Percentiles rank a stretch among this genome's conserved stretches.
phyloP scores from a whole-genome alignment of 345 rosid species.

The Sapria himalayana region DNA sequence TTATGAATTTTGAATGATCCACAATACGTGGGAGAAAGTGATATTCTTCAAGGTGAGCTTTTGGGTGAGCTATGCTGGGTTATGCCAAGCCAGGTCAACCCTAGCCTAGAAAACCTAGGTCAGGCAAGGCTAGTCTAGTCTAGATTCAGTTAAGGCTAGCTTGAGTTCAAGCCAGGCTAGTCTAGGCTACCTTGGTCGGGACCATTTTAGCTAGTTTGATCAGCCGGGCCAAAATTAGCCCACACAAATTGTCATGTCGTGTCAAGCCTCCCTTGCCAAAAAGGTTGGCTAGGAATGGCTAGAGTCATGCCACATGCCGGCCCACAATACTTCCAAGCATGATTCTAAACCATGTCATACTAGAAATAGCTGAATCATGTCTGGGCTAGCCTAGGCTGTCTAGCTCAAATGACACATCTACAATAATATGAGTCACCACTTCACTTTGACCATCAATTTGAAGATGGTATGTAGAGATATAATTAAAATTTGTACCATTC shows the following conservation, averaged over 20 bases:
- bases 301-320: not conserved
- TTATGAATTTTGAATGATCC: not conserved
- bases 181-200: too few relatives aligned
- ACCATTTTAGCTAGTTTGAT: too few relatives aligned
- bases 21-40: not conserved
- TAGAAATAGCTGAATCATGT: too few relatives aligned
- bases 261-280: too few relatives aligned
- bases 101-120: not conserved
- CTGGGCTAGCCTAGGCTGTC: not conserved
- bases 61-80: not conserved
- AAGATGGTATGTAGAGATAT: too few relatives aligned
- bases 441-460: too few relatives aligned
- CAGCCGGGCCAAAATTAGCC: too few relatives aligned
- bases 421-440: not conserved
- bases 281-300: not conserved
- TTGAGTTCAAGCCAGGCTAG: too few relatives aligned
- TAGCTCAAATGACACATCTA: not conserved
- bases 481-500: too few relatives aligned
- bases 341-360: too few relatives aligned
- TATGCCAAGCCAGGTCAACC: slow-evolving; percentile 1
- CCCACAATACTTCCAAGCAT: too few relatives aligned
- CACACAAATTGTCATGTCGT: too few relatives aligned
- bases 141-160: not conserved
- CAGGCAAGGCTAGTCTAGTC: not conserved
- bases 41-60: not conserved